A percentile compares a stretch with the other conserved stretches of the same genome.
These are phyloP conservation scores for Leishmania turanica DNA, from an alignment of 208 protist genomes.

Conservation along the genomic window DNA sequence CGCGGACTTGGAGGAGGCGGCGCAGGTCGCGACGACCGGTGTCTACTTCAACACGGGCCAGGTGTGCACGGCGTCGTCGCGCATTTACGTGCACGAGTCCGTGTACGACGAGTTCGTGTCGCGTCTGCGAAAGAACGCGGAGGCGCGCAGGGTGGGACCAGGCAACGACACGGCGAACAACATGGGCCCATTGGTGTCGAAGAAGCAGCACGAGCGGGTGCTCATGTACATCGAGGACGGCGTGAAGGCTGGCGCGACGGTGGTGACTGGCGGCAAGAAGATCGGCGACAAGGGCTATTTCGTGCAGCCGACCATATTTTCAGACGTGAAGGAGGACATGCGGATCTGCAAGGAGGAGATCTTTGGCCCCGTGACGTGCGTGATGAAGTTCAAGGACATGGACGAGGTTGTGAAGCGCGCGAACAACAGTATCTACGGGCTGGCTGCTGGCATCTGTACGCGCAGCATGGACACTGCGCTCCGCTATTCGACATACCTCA, in stretches of 20 bases:
- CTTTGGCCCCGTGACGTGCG: conserved; percentile 88
- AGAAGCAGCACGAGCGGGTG: conserved; percentile 75
- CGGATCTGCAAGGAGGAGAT: conserved; percentile 87
- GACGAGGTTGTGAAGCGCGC: conserved; percentile 82
- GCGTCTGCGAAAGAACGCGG: conserved; percentile 50
- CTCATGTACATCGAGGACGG: conserved; percentile 77
- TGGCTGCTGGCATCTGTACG: conserved; percentile 87
- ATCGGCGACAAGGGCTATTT: conserved; percentile 78
- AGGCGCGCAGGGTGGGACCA: conserved; percentile 60
- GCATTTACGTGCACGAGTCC: conserved; percentile 83
- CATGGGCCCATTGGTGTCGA: conserved; percentile 74
- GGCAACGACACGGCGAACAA: conserved; percentile 48
- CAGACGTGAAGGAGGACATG: conserved; percentile 74
- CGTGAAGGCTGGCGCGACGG: conserved; percentile 72
- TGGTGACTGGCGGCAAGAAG: conserved; percentile 62
- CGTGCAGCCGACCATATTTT: conserved; percentile 85
- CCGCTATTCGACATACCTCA: conserved; percentile 47
- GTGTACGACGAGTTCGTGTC: conserved; percentile 84
- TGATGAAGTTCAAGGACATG: conserved; percentile 83
- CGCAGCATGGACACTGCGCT: conserved; percentile 70
- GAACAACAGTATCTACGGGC: conserved; percentile 82
- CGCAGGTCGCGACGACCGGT: conserved; percentile 53
- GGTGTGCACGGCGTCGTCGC: conserved; percentile 82
- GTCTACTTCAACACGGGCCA: conserved; percentile 88
- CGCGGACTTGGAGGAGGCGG: conserved; percentile 75